Evolutionary conservation across 2,329 filamentous ascomycete genomes (phyloP).

Genomic region (Alternaria metachromatica): DNA sequence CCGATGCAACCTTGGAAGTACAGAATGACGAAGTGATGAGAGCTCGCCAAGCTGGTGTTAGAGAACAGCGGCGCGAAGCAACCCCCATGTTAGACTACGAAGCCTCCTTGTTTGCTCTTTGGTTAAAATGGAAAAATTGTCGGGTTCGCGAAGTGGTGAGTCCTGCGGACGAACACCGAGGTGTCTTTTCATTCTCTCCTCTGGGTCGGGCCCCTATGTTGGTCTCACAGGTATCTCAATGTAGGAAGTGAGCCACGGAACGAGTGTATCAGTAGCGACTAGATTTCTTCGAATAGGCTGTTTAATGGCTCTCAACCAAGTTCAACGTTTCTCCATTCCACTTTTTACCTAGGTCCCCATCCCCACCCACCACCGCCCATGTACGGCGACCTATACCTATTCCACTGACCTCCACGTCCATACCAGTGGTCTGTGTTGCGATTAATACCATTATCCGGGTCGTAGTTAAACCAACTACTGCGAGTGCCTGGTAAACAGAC

Average conservation of each 20-base stretch:
- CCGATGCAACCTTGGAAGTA: neutral
- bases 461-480: too few species aligned
- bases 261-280: neutral
- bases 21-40: neutral
- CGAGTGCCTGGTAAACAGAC: too few species aligned
- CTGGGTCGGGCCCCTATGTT: neutral
- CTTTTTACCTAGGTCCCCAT: neutral
- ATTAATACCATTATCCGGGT: too few species aligned
- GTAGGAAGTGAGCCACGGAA: neutral
- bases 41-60: neutral
- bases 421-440: neutral
- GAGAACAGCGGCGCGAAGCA: neutral
- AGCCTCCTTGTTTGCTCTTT: neutral
- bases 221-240: neutral
- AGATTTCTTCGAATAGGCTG: neutral
- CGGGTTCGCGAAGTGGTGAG: neutral
- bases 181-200: neutral
- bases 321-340: neutral
- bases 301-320: neutral
- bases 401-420: neutral
- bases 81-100: neutral
- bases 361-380: neutral
- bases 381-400: neutral
- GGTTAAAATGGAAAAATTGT: neutral
- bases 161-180: neutral